Evolutionary conservation across 345 rosid genomes (phyloP).

Genomic region (Heritiera littoralis): DNA sequence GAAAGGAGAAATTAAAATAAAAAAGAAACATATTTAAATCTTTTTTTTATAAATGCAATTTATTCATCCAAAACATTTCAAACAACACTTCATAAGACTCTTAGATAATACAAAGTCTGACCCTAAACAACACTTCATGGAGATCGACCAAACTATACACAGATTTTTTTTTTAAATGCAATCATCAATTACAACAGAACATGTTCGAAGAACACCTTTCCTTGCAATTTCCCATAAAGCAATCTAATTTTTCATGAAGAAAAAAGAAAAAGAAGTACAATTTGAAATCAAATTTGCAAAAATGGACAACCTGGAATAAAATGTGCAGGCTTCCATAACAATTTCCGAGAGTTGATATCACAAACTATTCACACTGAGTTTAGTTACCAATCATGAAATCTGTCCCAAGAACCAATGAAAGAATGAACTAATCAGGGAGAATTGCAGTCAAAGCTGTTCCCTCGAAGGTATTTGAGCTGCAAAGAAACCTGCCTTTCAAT

Average conservation of each 20-base stretch:
- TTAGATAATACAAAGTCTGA: too few relatives aligned
- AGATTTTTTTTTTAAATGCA: neutral
- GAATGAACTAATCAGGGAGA: slow-evolving; percentile 35
- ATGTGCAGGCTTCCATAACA: neutral
- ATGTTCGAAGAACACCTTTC: neutral
- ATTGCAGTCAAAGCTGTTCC: slow-evolving; percentile 37
- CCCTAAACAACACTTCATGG: too few relatives aligned
- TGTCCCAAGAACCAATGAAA: neutral
- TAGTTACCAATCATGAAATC: neutral
- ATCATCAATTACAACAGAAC: neutral
- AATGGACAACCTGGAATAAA: neutral
- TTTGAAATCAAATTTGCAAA: neutral
- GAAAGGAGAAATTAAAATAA: too few relatives aligned
- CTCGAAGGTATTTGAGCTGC: slow-evolving; percentile 51
- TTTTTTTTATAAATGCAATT: too few relatives aligned
- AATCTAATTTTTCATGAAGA: neutral
- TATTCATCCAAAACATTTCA: too few relatives aligned
- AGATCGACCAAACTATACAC: too few relatives aligned
- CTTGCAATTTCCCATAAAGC: neutral
- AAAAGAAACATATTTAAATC: too few relatives aligned
- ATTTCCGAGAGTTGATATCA: neutral
- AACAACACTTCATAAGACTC: too few relatives aligned
- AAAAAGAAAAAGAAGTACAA: neutral
- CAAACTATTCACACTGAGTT: neutral
- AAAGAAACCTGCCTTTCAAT: slow-evolving; percentile 83